Evolutionary conservation across 345 rosid genomes (phyloP).

Genomic region (Xanthoceras sorbifolium): DNA sequence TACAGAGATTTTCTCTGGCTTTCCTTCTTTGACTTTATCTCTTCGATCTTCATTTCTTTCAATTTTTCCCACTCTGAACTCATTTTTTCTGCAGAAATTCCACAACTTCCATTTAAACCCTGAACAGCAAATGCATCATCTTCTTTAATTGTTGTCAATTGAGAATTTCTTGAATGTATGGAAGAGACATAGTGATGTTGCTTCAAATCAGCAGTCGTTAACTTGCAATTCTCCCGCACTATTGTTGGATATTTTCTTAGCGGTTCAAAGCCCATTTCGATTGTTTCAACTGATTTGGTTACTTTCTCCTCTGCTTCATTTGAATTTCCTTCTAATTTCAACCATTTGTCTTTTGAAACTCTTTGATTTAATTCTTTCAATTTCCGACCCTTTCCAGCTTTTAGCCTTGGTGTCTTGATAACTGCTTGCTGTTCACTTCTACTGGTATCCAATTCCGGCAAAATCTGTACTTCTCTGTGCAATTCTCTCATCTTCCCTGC

Average conservation of each 20-base stretch:
- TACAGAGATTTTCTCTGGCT: slow-evolving; percentile 71
- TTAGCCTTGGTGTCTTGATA: slow-evolving; percentile 57
- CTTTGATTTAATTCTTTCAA: slow-evolving; percentile 35
- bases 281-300: slow-evolving; percentile 13
- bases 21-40: slow-evolving; percentile 47
- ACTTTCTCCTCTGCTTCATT: slow-evolving; percentile 26
- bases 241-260: background rate
- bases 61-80: slow-evolving; percentile 36
- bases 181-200: slow-evolving; percentile 14
- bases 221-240: slow-evolving; percentile 27
- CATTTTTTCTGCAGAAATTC: slow-evolving; percentile 22
- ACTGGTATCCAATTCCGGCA: slow-evolving; percentile 26
- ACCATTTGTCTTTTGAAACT: slow-evolving; percentile 36
- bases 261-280: slow-evolving; percentile 1
- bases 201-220: slow-evolving; percentile 19
- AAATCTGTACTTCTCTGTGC: slow-evolving; percentile 30
- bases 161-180: slow-evolving; percentile 23
- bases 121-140: slow-evolving; percentile 23
- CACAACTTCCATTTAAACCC: background rate
- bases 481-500: slow-evolving; percentile 46
- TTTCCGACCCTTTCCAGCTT: slow-evolving; percentile 39
- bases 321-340: slow-evolving; percentile 24
- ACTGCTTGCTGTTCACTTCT: slow-evolving; percentile 33
- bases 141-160: slow-evolving; percentile 28
- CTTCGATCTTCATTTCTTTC: slow-evolving; percentile 51